These are phyloP conservation scores for Pterocarpus santalinus DNA, from an alignment of 306 rosid species.

Conservation along the genomic window DNA sequence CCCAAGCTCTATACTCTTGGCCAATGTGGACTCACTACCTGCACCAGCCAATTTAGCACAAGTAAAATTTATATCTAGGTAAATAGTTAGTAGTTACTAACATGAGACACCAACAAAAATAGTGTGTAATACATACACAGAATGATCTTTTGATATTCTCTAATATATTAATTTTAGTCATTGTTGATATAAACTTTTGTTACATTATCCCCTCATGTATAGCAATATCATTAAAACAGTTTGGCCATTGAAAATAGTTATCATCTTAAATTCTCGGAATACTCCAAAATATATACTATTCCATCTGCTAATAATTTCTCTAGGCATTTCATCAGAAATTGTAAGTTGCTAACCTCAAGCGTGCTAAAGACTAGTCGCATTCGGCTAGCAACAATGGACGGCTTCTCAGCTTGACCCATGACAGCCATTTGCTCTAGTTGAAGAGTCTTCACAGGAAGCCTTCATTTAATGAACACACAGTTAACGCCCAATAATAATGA, in stretches of 20 bases:
- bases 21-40: constrained; percentile 99
- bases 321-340: neutral
- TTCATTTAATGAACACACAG: constrained; percentile 37
- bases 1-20: constrained; percentile 64
- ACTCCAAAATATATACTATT: too few relatives aligned
- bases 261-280: too few relatives aligned
- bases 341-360: constrained; percentile 77
- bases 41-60: constrained; percentile 44
- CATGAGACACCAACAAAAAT: too few relatives aligned
- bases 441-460: constrained; percentile 98
- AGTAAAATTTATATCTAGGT: neutral
- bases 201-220: too few relatives aligned
- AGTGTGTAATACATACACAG: too few relatives aligned
- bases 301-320: neutral
- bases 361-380: constrained; percentile 91
- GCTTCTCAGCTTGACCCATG: constrained; percentile 85
- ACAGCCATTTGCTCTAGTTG: constrained; percentile 97
- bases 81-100: too few relatives aligned
- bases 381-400: constrained; percentile 92
- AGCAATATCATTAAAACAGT: too few relatives aligned
- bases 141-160: too few relatives aligned
- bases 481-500: too few relatives aligned
- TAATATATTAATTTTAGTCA: too few relatives aligned
- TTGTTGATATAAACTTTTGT: too few relatives aligned
- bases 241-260: too few relatives aligned